A percentile compares a stretch with the other conserved stretches of the same genome.
These are phyloP conservation scores for Xerophyta viscosa DNA, from an alignment of 106 monocot species.

Conservation along the genomic window DNA sequence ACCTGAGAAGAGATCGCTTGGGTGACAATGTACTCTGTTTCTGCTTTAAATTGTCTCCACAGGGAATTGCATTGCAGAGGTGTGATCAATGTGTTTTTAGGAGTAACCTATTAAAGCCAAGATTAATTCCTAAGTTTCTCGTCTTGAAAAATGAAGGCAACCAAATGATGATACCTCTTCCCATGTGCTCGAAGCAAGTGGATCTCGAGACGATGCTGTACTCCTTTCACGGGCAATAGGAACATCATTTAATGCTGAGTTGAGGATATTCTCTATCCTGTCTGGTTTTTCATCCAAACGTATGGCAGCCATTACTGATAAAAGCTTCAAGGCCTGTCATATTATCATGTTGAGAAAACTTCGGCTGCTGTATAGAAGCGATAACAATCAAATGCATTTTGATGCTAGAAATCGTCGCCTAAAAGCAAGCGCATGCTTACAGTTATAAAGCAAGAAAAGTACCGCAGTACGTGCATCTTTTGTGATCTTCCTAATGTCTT, in stretches of 20 bases:
- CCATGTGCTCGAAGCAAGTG: conserved; percentile 79
- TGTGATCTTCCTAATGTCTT: conserved; percentile 84
- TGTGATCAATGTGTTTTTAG: conserved; percentile 66
- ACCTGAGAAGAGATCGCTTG: conserved; percentile 92
- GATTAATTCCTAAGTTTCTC: no score
- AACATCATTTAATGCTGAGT: no score
- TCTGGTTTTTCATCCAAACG: conserved; percentile 68
- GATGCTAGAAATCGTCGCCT: no score
- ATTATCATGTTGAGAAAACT: no score
- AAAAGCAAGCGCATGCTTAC: no score
- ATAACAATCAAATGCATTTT: no score
- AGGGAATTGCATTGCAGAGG: conserved; percentile 89
- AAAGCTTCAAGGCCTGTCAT: conserved; percentile 85
- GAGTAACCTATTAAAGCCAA: conserved; percentile 55
- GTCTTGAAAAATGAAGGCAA: no score
- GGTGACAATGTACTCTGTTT: conserved; percentile 80
- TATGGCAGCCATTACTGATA: conserved; percentile 72
- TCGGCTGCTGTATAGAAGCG: no score
- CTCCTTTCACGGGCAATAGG: no score
- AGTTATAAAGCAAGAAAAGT: no score
- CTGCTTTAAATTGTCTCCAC: conserved; percentile 88
- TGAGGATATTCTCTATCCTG: conserved; percentile 62
- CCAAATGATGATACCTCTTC: conserved; percentile 62
- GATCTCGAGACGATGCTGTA: conserved; percentile 46
- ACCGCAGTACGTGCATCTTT: conserved; percentile 81